Evolutionary conservation across 2,329 filamentous ascomycete species (phyloP).

Genomic region (Mycocentrospora acerina): DNA sequence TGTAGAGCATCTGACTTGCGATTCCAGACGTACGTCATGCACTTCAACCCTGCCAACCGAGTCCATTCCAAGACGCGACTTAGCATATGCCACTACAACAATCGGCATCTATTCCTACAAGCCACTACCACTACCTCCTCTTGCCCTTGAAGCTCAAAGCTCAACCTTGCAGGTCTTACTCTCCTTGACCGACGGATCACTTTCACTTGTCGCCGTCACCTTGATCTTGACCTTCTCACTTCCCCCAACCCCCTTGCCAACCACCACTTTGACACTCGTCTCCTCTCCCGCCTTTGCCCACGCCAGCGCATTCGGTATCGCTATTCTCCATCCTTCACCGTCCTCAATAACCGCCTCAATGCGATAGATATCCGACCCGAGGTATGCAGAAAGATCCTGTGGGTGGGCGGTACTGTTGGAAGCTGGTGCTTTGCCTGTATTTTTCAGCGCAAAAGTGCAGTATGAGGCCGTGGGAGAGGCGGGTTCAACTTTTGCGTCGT

Average conservation of each 20-base stretch:
- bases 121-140: too few relatives aligned
- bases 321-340: constrained; percentile 51
- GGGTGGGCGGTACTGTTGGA: constrained; percentile 24
- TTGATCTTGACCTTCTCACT: constrained; percentile 44
- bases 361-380: constrained; percentile 52
- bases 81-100: too few relatives aligned
- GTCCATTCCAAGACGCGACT: too few relatives aligned
- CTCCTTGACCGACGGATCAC: constrained; percentile 29
- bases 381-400: constrained; percentile 43
- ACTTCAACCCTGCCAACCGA: too few relatives aligned
- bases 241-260: constrained; percentile 31
- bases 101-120: too few relatives aligned
- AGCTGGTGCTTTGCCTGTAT: constrained; percentile 42
- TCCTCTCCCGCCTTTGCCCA: constrained; percentile 46
- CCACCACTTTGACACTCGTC: constrained; percentile 47
- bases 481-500: constrained; percentile 36
- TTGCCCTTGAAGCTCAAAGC: too few relatives aligned
- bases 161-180: constrained; percentile 11
- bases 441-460: constrained; percentile 52
- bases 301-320: constrained; percentile 44
- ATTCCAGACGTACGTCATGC: too few relatives aligned
- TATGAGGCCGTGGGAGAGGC: constrained; percentile 40
- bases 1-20: too few relatives aligned
- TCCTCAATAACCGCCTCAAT: constrained; percentile 46
- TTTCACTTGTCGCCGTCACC: constrained; percentile 51